Base-by-base conservation (phyloP, 257 asterid genomes). In the Penstemon davidsonii region DNA sequence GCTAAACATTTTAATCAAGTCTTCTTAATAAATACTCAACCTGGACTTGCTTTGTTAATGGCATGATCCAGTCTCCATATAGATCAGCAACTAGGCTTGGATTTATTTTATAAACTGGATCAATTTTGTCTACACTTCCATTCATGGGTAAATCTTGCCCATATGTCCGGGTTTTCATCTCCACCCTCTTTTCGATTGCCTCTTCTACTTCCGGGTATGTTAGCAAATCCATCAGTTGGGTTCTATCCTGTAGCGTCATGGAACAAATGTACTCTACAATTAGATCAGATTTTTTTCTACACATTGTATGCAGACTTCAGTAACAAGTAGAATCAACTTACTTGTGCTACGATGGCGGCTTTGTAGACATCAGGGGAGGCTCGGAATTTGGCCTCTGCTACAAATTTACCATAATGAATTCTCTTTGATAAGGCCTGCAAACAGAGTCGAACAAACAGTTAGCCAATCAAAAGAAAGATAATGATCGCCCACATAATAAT, bases 361-460 rank as follows among this genome's bases (percentile, higher is more conserved):
- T 57, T 68, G 52, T 88, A 90, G 60, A 75, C 81, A 58, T 85
- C 96, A 3, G 99, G 96, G 18, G 95, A 84, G 33, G 76, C 89
- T 18, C 81, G 81, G 55, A 81, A 94, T 75, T 91, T 94, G 5
- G 97, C 97, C 76, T 94, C 99, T 12, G 99, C 97, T 9, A 94
- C 99, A 72, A 94, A 94, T 82, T 91, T 94, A 41, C 97, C 97
- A 1, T 91, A 94, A 81, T 94, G 99, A 67, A 88, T 88, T 80
- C 99, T 86, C 86, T 93, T 93, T 6, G 99, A 90, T 67, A 93
- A 74, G 46, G 74, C 82, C 97, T 93, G 80, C 74, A 68, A 62
- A 9, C 33, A 13, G 55, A 38, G 19, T 44, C 11, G 59, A 57
- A 25, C 33, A 2, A 25, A 57, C 36, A 60, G 61, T 73, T 51